A percentile compares a stretch with the other conserved stretches of the same genome.
phyloP scores from a whole-genome alignment of 1,139 yeast species.

The Taiozyma sp. region DNA sequence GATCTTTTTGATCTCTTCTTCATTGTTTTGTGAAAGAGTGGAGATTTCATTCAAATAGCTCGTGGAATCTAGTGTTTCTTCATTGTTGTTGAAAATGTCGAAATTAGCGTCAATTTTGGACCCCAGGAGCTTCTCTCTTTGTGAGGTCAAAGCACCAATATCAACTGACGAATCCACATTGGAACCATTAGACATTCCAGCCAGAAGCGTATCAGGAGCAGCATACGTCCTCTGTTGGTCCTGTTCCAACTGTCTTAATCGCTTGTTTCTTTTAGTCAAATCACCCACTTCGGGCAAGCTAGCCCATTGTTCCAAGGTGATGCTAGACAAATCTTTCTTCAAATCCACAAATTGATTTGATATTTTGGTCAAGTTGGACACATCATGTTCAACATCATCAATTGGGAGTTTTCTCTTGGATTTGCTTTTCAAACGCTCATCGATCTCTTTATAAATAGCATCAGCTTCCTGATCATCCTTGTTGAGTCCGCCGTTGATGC shows the following conservation, averaged over 20 bases:
- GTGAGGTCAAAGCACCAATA: slow-evolving; percentile 31
- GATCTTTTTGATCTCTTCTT: slow-evolving; percentile 50
- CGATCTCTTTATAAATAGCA: slow-evolving; percentile 59
- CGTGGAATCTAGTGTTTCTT: slow-evolving; percentile 29
- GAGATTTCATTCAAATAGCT: slow-evolving; percentile 36
- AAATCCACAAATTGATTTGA: slow-evolving; percentile 50
- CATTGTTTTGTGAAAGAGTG: slow-evolving; percentile 20
- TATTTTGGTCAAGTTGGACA: slow-evolving; percentile 27
- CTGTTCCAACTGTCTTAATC: slow-evolving; percentile 61
- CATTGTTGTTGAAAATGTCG: slow-evolving; percentile 16
- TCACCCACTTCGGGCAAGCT: slow-evolving; percentile 87
- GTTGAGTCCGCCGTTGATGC: slow-evolving; percentile 31
- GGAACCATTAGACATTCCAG: slow-evolving; percentile 26
- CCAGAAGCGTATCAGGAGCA: slow-evolving; percentile 69
- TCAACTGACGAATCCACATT: slow-evolving; percentile 25
- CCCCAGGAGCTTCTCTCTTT: slow-evolving; percentile 29
- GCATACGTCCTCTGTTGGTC: slow-evolving; percentile 71
- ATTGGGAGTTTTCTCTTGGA: slow-evolving; percentile 31
- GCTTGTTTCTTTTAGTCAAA: slow-evolving; percentile 72
- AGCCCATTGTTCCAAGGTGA: slow-evolving; percentile 76
- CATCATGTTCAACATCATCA: slow-evolving; percentile 15
- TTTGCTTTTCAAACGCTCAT: slow-evolving; percentile 43
- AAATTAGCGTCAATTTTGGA: slow-evolving; percentile 33
- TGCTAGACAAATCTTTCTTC: slow-evolving; percentile 54
- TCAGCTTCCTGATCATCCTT: slow-evolving; percentile 80